A percentile compares a stretch with the other conserved stretches of the same genome.
Evolutionary conservation across 208 protist species (phyloP).

Genomic region (Acanthamoeba healyi): DNA sequence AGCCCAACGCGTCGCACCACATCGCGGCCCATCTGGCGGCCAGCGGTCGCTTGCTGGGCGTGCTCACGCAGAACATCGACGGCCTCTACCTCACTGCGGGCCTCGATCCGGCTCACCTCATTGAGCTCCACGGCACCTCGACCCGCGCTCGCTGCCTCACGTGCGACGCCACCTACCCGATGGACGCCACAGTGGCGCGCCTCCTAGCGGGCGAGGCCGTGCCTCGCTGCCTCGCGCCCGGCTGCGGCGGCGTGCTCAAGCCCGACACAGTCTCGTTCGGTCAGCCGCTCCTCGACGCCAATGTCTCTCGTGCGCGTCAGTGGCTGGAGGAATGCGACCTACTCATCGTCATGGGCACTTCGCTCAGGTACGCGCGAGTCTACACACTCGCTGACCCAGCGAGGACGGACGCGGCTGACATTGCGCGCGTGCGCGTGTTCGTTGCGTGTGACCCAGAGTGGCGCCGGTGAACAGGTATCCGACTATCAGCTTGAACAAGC

Average conservation of each 20-base stretch:
- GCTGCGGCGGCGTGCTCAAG: conserved; percentile 56
- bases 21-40: conserved; percentile 37
- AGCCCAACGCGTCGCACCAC: conserved; percentile 58
- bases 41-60: conserved; percentile 11
- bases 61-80: conserved; percentile 67
- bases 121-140: conserved; percentile 57
- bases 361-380: not conserved
- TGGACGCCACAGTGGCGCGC: not conserved
- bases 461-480: conserved; percentile 55
- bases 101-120: not conserved
- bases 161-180: not conserved
- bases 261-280: conserved; percentile 65
- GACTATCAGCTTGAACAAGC: conserved; percentile 36
- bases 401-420: not conserved
- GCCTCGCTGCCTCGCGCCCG: conserved; percentile 15
- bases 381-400: not conserved
- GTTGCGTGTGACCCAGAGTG: too few species aligned
- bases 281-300: not conserved
- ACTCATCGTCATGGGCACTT: conserved; percentile 72
- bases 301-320: not conserved
- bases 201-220: not conserved
- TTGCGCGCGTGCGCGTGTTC: too few species aligned
- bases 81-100: conserved; percentile 46
- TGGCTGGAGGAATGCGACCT: conserved; percentile 52
- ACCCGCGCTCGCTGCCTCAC: conserved; percentile 31